Evolutionary conservation across 495 filamentous ascomycete species (phyloP), one percentile per base, ranked within the genome.

Genomic region (Gamarada debralockiae): DNA sequence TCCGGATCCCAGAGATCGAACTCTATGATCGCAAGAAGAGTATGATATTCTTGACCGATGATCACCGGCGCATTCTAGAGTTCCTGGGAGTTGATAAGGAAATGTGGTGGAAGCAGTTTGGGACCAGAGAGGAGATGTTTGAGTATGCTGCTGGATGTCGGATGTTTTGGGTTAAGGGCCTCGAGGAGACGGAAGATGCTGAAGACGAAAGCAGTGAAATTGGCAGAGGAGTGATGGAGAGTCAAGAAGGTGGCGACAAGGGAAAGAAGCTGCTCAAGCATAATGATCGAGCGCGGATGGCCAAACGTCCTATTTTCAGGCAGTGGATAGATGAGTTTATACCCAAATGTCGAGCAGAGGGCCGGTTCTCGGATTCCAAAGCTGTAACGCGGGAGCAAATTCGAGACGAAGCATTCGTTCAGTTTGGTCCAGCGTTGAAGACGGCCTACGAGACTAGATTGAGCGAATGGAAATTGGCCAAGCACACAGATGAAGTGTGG

Each of bases 1-100:
- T 90, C 1, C 74, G 83, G 1, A 75, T 87, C 33, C 70, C 74
- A 14, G 80, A 86, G 53, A 80, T 86, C 23, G 86, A 90, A 54
- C 47, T 61, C 1, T 48, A 68, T 15, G 68, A 85, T 53, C 64
- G 71, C 42, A 84, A 81, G 46, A 66, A 72, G 44, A 70, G 78
- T 25, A 74, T 73, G 62, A 42, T 90, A 4, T 66, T 79, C 29
- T 71, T 90, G 12, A 84, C 79, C 0, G 60, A 50, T 0, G 70
- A 82, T 17, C 82, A 84, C 0, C 53, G 46, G 7, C 65, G 73
- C 14, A 67, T 80, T 6, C 64, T 89, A 5, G 55, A 68, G 1
- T 87, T 90, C 44, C 69, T 89, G 0, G 81, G 79, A 3, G 65
- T 87, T 50, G 65, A 77, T 31, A 55, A 64, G 18, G 50, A 60